Percentiles rank a stretch among this genome's conserved stretches.
Conservation (phyloP, 805 yeast species). For the Nakazawaea siamensis region DNA sequence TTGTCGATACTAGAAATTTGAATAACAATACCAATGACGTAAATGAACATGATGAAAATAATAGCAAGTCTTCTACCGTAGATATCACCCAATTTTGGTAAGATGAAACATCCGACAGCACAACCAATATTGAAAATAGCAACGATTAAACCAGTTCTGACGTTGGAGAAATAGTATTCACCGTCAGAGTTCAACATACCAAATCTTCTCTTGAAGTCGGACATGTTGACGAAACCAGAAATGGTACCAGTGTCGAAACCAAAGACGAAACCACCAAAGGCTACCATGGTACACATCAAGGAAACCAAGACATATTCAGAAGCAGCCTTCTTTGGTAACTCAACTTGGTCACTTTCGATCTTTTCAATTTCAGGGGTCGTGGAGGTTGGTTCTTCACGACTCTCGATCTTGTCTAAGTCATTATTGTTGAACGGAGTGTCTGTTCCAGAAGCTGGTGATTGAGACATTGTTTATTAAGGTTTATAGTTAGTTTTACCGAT, state of each 20-base stretch:
- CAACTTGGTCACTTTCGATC: background rate
- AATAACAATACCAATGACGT: constrained; percentile 40
- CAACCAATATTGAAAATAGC: constrained; percentile 49
- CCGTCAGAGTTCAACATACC: constrained; percentile 31
- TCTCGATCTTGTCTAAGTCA: constrained; percentile 1
- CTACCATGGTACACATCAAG: constrained; percentile 36
- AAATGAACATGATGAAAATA: constrained; percentile 33
- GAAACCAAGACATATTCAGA: constrained; percentile 25
- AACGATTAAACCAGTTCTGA: constrained; percentile 44
- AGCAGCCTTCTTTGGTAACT: constrained; percentile 22
- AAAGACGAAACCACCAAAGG: constrained; percentile 58
- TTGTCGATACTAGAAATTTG: constrained; percentile 35
- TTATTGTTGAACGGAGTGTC: constrained; percentile 2
- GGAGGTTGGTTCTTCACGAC: background rate
- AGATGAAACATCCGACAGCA: constrained; percentile 48
- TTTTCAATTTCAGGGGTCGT: background rate
- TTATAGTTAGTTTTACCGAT: too few species aligned
- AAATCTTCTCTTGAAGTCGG: constrained; percentile 34
- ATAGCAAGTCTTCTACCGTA: constrained; percentile 43
- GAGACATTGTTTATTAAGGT: too few species aligned
- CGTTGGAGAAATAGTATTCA: constrained; percentile 29
- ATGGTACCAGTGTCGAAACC: constrained; percentile 63
- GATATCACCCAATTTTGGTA: constrained; percentile 40
- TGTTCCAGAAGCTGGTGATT: background rate
- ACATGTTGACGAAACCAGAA: constrained; percentile 49